Base-by-base conservation (phyloP, 2,329 filamentous ascomycete species). In the Chaetoscypha palmicola region DNA sequence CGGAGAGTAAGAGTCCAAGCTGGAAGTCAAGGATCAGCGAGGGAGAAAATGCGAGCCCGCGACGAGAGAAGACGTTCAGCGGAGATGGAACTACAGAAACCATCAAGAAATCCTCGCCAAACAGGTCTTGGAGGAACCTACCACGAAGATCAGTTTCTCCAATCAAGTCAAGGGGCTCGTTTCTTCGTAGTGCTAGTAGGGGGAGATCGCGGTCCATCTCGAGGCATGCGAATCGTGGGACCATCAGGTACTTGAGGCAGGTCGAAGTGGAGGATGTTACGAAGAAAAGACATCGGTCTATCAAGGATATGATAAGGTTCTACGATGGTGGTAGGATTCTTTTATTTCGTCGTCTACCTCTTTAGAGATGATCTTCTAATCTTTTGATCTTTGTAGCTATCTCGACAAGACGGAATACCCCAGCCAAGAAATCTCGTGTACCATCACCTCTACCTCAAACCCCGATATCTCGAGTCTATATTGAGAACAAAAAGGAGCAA, bases 301-400 rank as follows among this genome's bases (percentile, higher is more conserved):
- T 58, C 16, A 50, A 43, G 35, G 56, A 56, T 12, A 56, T 47
- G 14, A 58, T 60, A 17, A 46, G 28, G 21, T 48, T 57, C 35
- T 58, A 51, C 36, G 57, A 58, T 46, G 50, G 55, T 14, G 39
- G 54, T 53, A 46, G 26, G 47, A 35, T n/a, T n/a, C n/a, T n/a
- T n/a, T n/a, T n/a, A n/a, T n/a, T n/a, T n/a, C n/a, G n/a, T n/a
- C n/a, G n/a, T n/a, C n/a, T n/a, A n/a, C n/a, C n/a, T n/a, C n/a
- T n/a, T n/a, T n/a, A n/a, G n/a, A n/a, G n/a, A n/a, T n/a, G n/a
- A n/a, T n/a, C n/a, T n/a, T n/a, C n/a, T n/a, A n/a, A n/a, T n/a
- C n/a, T n/a, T n/a, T n/a, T n/a, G n/a, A n/a, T n/a, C n/a, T n/a
- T n/a, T n/a, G n/a, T n/a, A n/a, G n/a, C n/a, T n/a, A n/a, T n/a